phyloP scores from a whole-genome alignment of 768 basidiomycete species.

The Kwoniella newhampshirensis region DNA sequence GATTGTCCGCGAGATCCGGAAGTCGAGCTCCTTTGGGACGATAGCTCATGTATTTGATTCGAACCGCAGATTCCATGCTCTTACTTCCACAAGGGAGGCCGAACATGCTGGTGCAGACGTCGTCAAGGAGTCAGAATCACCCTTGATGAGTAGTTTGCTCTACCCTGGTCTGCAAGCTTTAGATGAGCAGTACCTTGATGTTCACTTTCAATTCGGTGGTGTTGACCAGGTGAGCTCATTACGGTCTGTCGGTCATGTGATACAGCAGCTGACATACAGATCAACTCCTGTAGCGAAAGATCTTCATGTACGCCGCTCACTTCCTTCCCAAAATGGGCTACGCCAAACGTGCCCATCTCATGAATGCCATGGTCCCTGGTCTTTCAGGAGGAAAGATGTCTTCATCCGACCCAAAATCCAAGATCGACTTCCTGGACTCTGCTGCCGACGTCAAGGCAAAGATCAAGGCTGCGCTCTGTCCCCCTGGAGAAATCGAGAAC shows the following conservation, averaged over 20 bases:
- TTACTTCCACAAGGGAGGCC: conserved; percentile 90
- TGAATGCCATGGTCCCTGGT: conserved; percentile 98
- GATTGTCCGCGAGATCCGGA: background rate
- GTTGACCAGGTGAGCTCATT: conserved; percentile 76
- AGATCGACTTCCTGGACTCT: conserved; percentile 93
- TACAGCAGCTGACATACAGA: conserved; percentile 11
- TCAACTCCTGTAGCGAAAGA: conserved; percentile 69
- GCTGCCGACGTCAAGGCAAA: conserved; percentile 82
- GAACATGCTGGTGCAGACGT: conserved; percentile 99
- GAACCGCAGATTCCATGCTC: conserved; percentile 65
- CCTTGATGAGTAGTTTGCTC: conserved; percentile 82
- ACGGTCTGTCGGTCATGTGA: background rate
- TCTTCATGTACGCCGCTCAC: conserved; percentile 95
- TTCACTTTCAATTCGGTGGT: conserved; percentile 97
- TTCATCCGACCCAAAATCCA: conserved; percentile 93
- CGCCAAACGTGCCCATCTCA: conserved; percentile 89
- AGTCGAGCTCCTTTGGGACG: too few relatives aligned
- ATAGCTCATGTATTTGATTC: background rate
- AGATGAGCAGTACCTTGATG: conserved; percentile 92
- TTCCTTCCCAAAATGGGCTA: conserved; percentile 94
- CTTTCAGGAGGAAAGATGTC: conserved; percentile 97
- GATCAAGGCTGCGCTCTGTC: conserved; percentile 88
- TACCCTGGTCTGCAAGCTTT: conserved; percentile 97
- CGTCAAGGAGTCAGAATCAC: conserved; percentile 93
- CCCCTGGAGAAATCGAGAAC: conserved; percentile 81